Percentiles rank a stretch among this genome's conserved stretches.
Conservation (phyloP, 2,329 filamentous ascomycete species). For the Cladophialophora carrionii region DNA sequence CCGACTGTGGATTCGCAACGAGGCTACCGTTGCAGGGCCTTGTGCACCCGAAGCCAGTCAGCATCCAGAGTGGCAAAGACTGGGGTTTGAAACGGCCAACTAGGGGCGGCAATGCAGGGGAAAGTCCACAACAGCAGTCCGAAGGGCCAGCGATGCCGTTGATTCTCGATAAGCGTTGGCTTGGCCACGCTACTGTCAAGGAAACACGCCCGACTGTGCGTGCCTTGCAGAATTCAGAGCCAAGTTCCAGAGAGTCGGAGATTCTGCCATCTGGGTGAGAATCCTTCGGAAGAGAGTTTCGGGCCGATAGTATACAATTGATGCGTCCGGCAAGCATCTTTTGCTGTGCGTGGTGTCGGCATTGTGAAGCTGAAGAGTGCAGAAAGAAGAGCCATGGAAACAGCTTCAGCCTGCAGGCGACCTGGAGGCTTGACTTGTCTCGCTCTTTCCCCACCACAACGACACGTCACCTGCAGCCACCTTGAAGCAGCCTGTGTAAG, state of each 20-base stretch:
- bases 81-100: constrained; percentile 9
- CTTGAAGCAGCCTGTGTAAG: too few relatives aligned
- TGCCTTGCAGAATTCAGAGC: constrained; percentile 7
- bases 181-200: constrained; percentile 6
- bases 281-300: not conserved
- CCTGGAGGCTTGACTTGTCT: not conserved
- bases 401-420: not conserved
- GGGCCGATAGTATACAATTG: not conserved
- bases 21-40: constrained; percentile 27
- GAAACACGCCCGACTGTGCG: not conserved
- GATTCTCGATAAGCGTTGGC: constrained; percentile 11
- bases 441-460: not conserved
- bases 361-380: not conserved
- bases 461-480: not conserved
- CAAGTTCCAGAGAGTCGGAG: not conserved
- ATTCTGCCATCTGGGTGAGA: not conserved
- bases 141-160: constrained; percentile 6
- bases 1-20: constrained; percentile 3
- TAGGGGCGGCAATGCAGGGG: constrained; percentile 19
- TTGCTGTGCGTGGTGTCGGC: not conserved
- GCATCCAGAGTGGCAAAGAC: constrained; percentile 16
- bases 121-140: constrained; percentile 3
- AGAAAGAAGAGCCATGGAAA: not conserved
- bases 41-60: constrained; percentile 16
- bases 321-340: not conserved